Evolutionary conservation across 441 rosid species (phyloP).

Genomic region (Populus trichocarpa): DNA sequence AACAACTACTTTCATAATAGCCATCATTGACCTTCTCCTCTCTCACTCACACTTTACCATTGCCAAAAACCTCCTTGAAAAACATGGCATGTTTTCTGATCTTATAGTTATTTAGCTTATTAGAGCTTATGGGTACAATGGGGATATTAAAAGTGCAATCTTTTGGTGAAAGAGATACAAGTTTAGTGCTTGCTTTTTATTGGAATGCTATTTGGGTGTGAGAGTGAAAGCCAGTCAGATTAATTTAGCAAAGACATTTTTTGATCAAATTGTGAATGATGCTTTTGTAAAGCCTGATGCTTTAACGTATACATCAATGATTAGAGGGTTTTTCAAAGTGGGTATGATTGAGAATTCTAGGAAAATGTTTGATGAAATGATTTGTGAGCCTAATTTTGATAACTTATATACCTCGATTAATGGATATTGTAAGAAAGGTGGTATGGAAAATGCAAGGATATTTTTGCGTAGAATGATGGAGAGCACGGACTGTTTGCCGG

Average conservation of each 20-base stretch:
- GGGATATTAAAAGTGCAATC: slow-evolving; percentile 30
- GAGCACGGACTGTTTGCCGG: too few species aligned
- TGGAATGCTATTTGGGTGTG: slow-evolving; percentile 35
- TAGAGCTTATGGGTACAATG: slow-evolving; percentile 26
- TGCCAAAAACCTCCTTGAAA: slow-evolving; percentile 27
- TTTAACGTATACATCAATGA: slow-evolving; percentile 35
- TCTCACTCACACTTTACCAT: slow-evolving; percentile 26
- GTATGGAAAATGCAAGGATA: too few species aligned
- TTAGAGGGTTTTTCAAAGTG: slow-evolving; percentile 28
- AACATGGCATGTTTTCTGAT: slow-evolving; percentile 27
- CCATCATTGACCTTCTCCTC: slow-evolving; percentile 34
- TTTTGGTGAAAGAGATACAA: slow-evolving; percentile 32
- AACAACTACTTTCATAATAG: slow-evolving; percentile 25
- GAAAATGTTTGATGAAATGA: slow-evolving; percentile 44
- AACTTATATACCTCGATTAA: slow-evolving; percentile 30
- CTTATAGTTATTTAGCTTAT: slow-evolving; percentile 30
- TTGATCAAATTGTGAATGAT: slow-evolving; percentile 23
- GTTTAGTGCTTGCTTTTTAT: slow-evolving; percentile 25
- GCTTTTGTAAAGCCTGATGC: slow-evolving; percentile 25
- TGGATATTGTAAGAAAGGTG: too few species aligned
- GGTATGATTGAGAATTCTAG: slow-evolving; percentile 36
- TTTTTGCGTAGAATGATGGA: too few species aligned
- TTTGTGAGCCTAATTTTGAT: slow-evolving; percentile 26
- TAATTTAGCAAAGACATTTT: slow-evolving; percentile 22
- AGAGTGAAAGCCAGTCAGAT: slow-evolving; percentile 23